Percentiles rank a stretch among this genome's conserved stretches.
phyloP scores from a whole-genome alignment of 306 rosid species.

The Lablab purpureus region DNA sequence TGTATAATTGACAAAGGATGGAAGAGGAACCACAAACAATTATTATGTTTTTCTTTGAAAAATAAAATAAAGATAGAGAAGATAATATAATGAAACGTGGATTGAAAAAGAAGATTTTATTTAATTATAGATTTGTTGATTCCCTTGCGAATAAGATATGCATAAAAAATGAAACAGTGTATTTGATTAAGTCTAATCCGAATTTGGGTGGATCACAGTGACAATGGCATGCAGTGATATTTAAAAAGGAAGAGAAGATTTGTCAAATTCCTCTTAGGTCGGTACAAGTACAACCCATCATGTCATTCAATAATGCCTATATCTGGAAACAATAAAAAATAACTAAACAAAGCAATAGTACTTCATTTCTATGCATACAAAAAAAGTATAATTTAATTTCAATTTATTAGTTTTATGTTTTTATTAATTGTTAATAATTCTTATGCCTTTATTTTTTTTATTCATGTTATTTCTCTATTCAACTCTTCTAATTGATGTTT shows the following conservation, averaged over 20 bases:
- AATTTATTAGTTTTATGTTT: no score
- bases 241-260: conserved; percentile 16
- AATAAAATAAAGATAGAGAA: neutral
- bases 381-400: no score
- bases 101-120: neutral
- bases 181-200: conserved; percentile 27
- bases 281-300: neutral
- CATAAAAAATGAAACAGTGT: neutral
- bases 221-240: neutral
- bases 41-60: neutral
- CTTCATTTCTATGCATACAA: no score
- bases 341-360: no score
- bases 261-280: neutral
- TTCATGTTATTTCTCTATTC: no score
- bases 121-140: conserved; percentile 2
- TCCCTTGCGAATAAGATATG: neutral
- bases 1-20: no score
- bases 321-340: no score
- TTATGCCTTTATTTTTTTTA: no score
- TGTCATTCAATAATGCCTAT: neutral
- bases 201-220: conserved; percentile 19
- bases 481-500: no score
- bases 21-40: neutral
- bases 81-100: neutral
- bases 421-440: no score